Percentiles rank a stretch among this genome's conserved stretches.
phyloP scores from a whole-genome alignment of 73 alveolate genomes.

The Tetrahymena elliotti region DNA sequence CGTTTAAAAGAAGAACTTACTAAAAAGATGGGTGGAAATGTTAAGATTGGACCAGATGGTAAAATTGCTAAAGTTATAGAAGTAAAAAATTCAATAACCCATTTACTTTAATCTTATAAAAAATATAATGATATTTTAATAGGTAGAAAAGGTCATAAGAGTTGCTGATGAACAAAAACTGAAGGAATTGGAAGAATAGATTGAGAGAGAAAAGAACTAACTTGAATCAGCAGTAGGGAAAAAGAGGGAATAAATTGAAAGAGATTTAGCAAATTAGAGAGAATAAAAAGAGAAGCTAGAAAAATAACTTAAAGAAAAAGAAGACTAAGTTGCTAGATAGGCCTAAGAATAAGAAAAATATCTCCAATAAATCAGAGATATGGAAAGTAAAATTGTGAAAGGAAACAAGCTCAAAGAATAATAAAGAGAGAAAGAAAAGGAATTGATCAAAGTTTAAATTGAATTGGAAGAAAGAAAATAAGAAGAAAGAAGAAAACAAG shows the following conservation, averaged over 20 bases:
- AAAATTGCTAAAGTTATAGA: constrained; percentile 25
- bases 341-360: constrained; percentile 76
- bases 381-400: constrained; percentile 76
- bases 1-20: constrained; percentile 78
- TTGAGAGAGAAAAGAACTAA: constrained; percentile 20
- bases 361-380: constrained; percentile 75
- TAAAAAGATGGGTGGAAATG: constrained; percentile 69
- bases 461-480: constrained; percentile 75
- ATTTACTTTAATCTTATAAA: too few species aligned
- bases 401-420: constrained; percentile 89
- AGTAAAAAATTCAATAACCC: background rate
- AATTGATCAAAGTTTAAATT: constrained; percentile 68
- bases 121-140: too few species aligned
- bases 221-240: background rate
- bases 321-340: constrained; percentile 71
- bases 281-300: constrained; percentile 42
- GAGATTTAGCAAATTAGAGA: background rate
- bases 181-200: constrained; percentile 54
- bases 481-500: constrained; percentile 61
- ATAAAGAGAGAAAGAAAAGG: constrained; percentile 84
- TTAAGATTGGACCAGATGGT: constrained; percentile 49
- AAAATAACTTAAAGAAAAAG: constrained; percentile 49
- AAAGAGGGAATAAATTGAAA: constrained; percentile 33
- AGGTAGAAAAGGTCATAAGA: constrained; percentile 54
- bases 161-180: constrained; percentile 66